phyloP scores from a whole-genome alignment of 345 rosid species.

The sweet orange (Citrus sinensis) region DVS_A1.0 CM039165.1:36388501-36389000 shows the following conservation, averaged over 20 bases:
- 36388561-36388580: slow-evolving; percentile 3
- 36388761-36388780: neutral
- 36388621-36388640: slow-evolving; percentile 9
- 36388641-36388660: slow-evolving; percentile 20
- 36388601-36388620: slow-evolving; percentile 13
- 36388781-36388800: neutral
- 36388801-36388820: neutral
- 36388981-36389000: neutral
- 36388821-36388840: slow-evolving; percentile 1
- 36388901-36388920: neutral
- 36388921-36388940: neutral
- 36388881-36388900: neutral
- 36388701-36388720: neutral
- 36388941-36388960: neutral
- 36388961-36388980: neutral
- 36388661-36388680: slow-evolving; percentile 14
- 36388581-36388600: slow-evolving; percentile 2
- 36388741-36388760: neutral
- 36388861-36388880: neutral
- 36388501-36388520: slow-evolving; percentile 20
- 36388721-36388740: neutral
- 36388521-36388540: slow-evolving; percentile 7
- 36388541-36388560: slow-evolving; percentile 19
- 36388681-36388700: neutral
- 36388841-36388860: slow-evolving; percentile 6